These are phyloP conservation scores for Corylus americana DNA, from an alignment of 306 rosid species.

Conservation along the genomic window DNA sequence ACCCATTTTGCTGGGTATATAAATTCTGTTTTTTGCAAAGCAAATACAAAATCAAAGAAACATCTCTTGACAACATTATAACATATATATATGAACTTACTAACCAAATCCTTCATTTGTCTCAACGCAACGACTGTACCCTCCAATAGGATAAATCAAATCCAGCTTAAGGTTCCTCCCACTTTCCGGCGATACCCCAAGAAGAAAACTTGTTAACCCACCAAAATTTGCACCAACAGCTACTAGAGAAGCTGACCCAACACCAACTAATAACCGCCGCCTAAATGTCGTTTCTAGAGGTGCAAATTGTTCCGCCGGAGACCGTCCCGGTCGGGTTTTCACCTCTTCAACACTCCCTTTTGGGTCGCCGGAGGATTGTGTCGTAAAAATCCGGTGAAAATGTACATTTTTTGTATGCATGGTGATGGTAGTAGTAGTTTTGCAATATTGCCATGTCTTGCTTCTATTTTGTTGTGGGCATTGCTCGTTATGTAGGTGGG, in stretches of 20 bases:
- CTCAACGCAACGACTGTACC: slow-evolving; percentile 79
- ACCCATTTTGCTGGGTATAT: slow-evolving; percentile 92
- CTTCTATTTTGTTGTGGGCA: not conserved
- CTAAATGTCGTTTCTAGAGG: slow-evolving; percentile 54
- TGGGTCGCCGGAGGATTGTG: slow-evolving; percentile 33
- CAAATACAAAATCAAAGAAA: not conserved
- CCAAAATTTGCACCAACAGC: slow-evolving; percentile 82
- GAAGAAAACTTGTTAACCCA: slow-evolving; percentile 74
- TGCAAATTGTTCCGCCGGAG: slow-evolving; percentile 59
- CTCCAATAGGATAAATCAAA: slow-evolving; percentile 70
- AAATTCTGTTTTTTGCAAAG: slow-evolving; percentile 50
- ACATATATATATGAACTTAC: not conserved
- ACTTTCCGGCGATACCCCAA: slow-evolving; percentile 63
- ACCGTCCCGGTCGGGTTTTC: slow-evolving; percentile 3
- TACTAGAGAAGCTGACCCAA: slow-evolving; percentile 77
- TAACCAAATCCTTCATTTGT: slow-evolving; percentile 77
- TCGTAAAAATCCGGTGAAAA: slow-evolving; percentile 22
- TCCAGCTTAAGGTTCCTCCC: slow-evolving; percentile 69
- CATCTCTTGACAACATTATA: not conserved
- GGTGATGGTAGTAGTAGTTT: slow-evolving; percentile 27
- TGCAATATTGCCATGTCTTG: slow-evolving; percentile 35
- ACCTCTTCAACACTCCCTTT: slow-evolving; percentile 27
- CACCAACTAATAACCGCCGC: slow-evolving; percentile 63
- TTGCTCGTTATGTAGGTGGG: not conserved
- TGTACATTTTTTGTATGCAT: slow-evolving; percentile 33